Evolutionary conservation across 805 yeast species (phyloP).

Genomic region (Yarrowia osloensis): DNA sequence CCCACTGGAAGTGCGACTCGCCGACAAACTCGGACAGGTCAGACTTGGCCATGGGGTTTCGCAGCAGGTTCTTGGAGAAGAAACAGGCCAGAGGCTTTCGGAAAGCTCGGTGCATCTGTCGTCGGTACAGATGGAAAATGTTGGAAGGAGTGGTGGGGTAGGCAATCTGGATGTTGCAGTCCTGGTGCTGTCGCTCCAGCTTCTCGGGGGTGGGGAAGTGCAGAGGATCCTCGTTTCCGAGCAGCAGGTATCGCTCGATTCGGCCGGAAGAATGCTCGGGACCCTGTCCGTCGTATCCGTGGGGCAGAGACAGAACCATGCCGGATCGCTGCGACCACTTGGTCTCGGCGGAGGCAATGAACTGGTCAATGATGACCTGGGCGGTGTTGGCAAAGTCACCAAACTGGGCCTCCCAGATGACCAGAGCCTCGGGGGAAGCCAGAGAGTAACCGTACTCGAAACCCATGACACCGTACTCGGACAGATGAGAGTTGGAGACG

Average conservation of each 20-base stretch:
- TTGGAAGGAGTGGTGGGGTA: slow-evolving; percentile 98
- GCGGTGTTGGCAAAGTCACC: slow-evolving; percentile 99
- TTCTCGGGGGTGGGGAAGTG: slow-evolving; percentile 86
- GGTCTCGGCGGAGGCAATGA: slow-evolving; percentile 93
- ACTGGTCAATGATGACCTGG: slow-evolving; percentile 96
- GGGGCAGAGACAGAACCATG: slow-evolving; percentile 90
- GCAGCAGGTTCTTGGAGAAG: slow-evolving; percentile 90
- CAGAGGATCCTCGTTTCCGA: slow-evolving; percentile 95
- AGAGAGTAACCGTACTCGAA: slow-evolving; percentile 98
- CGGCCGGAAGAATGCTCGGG: slow-evolving; percentile 99
- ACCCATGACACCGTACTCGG: slow-evolving; percentile 99
- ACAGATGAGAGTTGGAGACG: slow-evolving; percentile 90
- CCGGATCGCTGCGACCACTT: slow-evolving; percentile 99
- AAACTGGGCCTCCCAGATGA: slow-evolving; percentile 99
- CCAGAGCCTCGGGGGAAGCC: slow-evolving; percentile 95
- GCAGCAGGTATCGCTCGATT: slow-evolving; percentile 92
- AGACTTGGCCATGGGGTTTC: slow-evolving; percentile 98
- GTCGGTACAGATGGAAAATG: slow-evolving; percentile 92
- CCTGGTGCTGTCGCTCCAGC: slow-evolving; percentile 97
- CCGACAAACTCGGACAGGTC: slow-evolving; percentile 79
- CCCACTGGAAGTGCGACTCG: slow-evolving; percentile 92
- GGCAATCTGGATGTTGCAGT: slow-evolving; percentile 95
- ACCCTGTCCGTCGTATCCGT: slow-evolving; percentile 99
- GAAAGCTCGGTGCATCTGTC: slow-evolving; percentile 99
- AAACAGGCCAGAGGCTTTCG: slow-evolving; percentile 77